Percentiles rank a stretch among this genome's conserved stretches.
phyloP scores from a whole-genome alignment of 352 stramenopile genomes.

The Phytophthora pini region DNA sequence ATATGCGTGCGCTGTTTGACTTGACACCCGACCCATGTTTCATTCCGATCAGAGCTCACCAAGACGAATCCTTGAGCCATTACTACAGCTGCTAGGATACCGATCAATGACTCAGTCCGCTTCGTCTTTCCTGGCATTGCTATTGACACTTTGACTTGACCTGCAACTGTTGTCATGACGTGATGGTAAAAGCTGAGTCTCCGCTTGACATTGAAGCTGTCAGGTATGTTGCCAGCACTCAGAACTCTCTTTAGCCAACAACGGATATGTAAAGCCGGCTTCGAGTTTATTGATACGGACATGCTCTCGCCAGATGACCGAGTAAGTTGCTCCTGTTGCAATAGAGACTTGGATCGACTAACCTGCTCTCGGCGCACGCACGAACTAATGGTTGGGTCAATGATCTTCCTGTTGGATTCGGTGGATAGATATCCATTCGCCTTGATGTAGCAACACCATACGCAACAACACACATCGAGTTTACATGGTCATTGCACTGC shows the following conservation, averaged over 20 bases:
- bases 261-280: constrained; percentile 12
- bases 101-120: constrained; percentile 6
- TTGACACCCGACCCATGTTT: not conserved
- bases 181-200: constrained; percentile 22
- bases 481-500: constrained; percentile 32
- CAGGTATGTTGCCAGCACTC: not conserved
- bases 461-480: constrained; percentile 28
- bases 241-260: too few relatives aligned
- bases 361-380: constrained; percentile 11
- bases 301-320: constrained; percentile 3
- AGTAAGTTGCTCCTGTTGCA: not conserved
- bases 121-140: constrained; percentile 13
- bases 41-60: constrained; percentile 7
- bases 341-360: constrained; percentile 18
- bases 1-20: constrained; percentile 4
- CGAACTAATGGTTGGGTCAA: not conserved
- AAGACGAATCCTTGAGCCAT: constrained; percentile 20
- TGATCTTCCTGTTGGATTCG: not conserved
- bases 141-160: constrained; percentile 13
- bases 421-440: not conserved
- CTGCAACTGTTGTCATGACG: constrained; percentile 26
- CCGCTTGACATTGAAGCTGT: constrained; percentile 14
- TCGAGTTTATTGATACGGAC: constrained; percentile 17
- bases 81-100: constrained; percentile 24
- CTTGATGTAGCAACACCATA: constrained; percentile 11